Evolutionary conservation across 345 rosid genomes (phyloP), one percentile per base, ranked within the genome.

Genomic region (Corymbia maculata): DNA sequence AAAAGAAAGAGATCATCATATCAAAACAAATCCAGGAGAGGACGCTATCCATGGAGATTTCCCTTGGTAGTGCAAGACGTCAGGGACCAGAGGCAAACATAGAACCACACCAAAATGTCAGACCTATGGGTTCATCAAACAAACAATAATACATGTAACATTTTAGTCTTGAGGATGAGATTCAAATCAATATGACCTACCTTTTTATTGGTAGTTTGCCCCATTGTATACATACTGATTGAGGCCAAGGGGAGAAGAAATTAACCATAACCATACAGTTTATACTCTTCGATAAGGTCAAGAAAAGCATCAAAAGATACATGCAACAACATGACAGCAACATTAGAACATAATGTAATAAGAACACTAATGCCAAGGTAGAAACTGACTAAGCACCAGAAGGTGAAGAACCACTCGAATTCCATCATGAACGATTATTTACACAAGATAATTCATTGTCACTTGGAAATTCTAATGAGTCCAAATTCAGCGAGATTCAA

Each of bases 201-300:
- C 50, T 42, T 66, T 91, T 94, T 94, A 93, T 94, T 93, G 26
- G 92, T 86, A 70, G 61, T 94, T 93, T 94, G 96, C 51, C 94
- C 97, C 91, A 86, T 85, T 6, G 89, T 79, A 88, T 93, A 92
- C 88, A 92, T 89, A 93, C 98, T 96, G 93, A 89, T 90, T 86
- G 47, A 50, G 86, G 84, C 42, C 42, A 36, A 36, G 52, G 30
- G 19, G 55, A 70, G 49, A 66, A n/a, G 79, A 59, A 61, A 55
- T 86, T 80, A 51, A 59, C 28, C 85, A 86, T 51, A 75, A 42
- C 24, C 82, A 75, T 42, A 75, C 82, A 75, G 82, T 75, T 75
- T 19, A 75, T 19, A 75, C 82, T 75, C 47, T 36, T 21, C 42
- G 4, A 44, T 42, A 75, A 6, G 11, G 8, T 75, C 15, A 1